These are phyloP conservation scores for Oryza coarctata DNA, from an alignment of 176 grass and related monocot genomes.

Conservation along the genomic window DNA sequence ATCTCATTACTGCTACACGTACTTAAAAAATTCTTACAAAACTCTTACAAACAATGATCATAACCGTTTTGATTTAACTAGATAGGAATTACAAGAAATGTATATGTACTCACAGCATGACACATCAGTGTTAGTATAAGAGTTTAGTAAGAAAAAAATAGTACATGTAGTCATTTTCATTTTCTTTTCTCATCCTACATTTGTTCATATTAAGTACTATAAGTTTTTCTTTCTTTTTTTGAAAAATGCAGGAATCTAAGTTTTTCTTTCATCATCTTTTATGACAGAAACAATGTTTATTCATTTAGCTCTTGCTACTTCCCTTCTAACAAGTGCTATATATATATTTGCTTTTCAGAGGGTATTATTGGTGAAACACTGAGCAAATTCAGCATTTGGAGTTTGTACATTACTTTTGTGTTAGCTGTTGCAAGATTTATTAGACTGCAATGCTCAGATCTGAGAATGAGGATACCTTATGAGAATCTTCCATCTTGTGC, in stretches of 20 bases:
- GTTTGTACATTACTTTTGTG: constrained; percentile 97
- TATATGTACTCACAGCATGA: no score
- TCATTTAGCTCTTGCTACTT: background rate
- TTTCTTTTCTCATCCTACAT: constrained; percentile 6
- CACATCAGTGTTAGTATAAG: no score
- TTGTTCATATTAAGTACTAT: background rate
- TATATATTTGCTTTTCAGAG: constrained; percentile 56
- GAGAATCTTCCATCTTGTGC: constrained; percentile 99
- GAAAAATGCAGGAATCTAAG: no score
- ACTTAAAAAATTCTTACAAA: no score
- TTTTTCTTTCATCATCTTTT: constrained; percentile 7
- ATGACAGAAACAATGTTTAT: background rate
- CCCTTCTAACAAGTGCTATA: background rate
- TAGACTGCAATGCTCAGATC: constrained; percentile 95
- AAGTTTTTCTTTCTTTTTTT: constrained; percentile 4
- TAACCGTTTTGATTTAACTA: no score
- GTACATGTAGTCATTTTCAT: no score
- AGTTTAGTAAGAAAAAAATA: no score
- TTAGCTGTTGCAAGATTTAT: constrained; percentile 99
- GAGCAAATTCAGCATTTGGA: constrained; percentile 99
- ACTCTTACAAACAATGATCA: no score
- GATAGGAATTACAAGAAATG: no score
- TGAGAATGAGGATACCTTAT: constrained; percentile 99
- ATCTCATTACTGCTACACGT: no score
- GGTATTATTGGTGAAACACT: constrained; percentile 98